Conservation (phyloP, 2,329 filamentous ascomycete genomes). For the Verticillium nubilum region DNA sequence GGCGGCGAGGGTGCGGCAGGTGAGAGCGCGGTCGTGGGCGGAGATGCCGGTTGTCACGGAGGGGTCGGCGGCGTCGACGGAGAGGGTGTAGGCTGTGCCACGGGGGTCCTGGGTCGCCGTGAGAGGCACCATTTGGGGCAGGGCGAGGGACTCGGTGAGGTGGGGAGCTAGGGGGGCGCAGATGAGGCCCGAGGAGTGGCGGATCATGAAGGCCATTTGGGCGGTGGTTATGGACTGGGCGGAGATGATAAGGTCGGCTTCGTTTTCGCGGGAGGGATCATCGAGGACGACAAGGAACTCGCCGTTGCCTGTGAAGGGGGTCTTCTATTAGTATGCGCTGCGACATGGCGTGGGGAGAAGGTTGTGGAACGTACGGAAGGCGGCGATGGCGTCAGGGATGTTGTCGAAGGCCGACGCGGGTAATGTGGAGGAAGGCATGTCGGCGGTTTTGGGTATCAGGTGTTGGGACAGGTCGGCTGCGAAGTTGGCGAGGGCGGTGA, state of each 20-base stretch:
- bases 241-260: conserved; percentile 96
- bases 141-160: conserved; percentile 63
- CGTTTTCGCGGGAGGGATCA: conserved; percentile 87
- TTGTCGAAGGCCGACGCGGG: conserved; percentile 53
- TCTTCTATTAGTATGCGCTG: conserved; percentile 5
- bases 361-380: conserved; percentile 49
- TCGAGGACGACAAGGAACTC: conserved; percentile 97
- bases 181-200: conserved; percentile 83
- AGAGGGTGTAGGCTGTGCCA: conserved; percentile 87
- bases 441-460: conserved; percentile 9
- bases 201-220: conserved; percentile 95
- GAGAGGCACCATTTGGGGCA: conserved; percentile 78
- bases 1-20: conserved; percentile 72
- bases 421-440: conserved; percentile 47
- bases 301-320: conserved; percentile 54
- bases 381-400: conserved; percentile 59
- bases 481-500: neutral
- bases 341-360: neutral
- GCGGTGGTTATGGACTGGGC: conserved; percentile 76
- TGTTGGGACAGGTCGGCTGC: neutral
- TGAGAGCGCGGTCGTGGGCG: conserved; percentile 79
- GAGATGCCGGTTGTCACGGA: conserved; percentile 84
- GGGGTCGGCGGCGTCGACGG: conserved; percentile 71
- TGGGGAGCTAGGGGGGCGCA: conserved; percentile 75
- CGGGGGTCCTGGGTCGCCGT: conserved; percentile 69